phyloP scores from a whole-genome alignment of 257 asterid species.

The Nyctanthes arbortristis region DNA sequence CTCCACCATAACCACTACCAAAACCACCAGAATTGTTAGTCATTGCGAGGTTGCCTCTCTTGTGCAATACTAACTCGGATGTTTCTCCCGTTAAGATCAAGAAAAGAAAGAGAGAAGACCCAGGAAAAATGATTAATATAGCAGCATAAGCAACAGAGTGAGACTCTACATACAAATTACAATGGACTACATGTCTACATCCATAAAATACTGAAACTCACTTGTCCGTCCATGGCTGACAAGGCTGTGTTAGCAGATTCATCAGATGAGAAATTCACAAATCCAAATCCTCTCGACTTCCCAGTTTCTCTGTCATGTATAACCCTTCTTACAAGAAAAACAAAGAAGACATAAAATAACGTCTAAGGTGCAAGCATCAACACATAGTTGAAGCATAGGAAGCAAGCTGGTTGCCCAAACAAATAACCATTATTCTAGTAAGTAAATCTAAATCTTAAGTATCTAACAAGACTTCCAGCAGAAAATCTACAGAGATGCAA shows the following conservation, averaged over 20 bases:
- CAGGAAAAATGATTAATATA: background rate
- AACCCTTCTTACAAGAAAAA: constrained; percentile 45
- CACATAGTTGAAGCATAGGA: background rate
- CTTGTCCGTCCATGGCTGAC: constrained; percentile 91
- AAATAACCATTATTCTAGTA: background rate
- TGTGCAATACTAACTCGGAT: constrained; percentile 66
- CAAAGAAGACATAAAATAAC: background rate
- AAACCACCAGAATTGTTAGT: constrained; percentile 16
- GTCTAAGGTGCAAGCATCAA: background rate
- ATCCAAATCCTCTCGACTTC: constrained; percentile 82
- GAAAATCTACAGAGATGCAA: background rate
- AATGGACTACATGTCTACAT: background rate
- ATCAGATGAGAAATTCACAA: constrained; percentile 51
- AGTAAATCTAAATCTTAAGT: background rate
- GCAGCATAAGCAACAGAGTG: background rate
- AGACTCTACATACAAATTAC: background rate
- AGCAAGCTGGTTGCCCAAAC: background rate
- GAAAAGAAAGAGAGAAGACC: background rate
- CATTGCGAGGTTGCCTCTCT: constrained; percentile 61
- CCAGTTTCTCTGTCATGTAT: constrained; percentile 77
- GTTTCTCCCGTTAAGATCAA: constrained; percentile 66
- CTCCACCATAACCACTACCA: constrained; percentile 31
- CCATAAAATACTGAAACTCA: constrained; percentile 20
- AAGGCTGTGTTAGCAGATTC: constrained; percentile 67
- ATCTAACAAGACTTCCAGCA: too few relatives aligned